Evolutionary conservation across 2,329 filamentous ascomycete genomes (phyloP), one percentile per base, ranked within the genome.

Genomic region (Davidsoniella virescens): DNA sequence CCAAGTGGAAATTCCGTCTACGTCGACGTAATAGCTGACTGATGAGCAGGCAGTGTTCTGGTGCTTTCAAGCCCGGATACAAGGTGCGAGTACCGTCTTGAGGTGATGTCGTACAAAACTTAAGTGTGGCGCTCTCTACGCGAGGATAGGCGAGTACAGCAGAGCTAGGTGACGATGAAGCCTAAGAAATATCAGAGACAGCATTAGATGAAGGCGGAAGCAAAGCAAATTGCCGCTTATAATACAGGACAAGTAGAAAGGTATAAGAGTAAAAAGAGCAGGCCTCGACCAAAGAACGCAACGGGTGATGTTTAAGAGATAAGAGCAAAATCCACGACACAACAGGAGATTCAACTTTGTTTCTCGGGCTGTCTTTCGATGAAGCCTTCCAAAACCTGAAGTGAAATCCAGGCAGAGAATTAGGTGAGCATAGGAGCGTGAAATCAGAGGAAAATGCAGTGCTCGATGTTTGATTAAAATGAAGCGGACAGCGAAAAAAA

Each of bases 71-170:
- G 39, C 8, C 9, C n/a, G n/a, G 39, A 41, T 41, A 41, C n/a
- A 16, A 41, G 39, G 16, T 16, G 39, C 18, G 18, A 41, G 39
- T 16, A 41, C 39, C 18, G 39, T 41, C 16, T 16, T 41, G 39
- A 7, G n/a, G 39, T 47, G 20, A 25, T 20, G 50, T 52, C 33
- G 33, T 37, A 48, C 50, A 52, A 26, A 14, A 44, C 39, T 37
- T 39, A 42, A 47, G 40, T 44, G 50, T 52, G 40, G 50, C 40
- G 39, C 44, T 48, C 38, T 51, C 39, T 52, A 48, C 45, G 45
- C 45, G 50, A 52, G 36, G 25, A 52, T 52, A 52, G 44, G 50
- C 50, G 50, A 52, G 40, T 9, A 38, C 44, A 47, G 26, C 23
- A 41, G 20, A 38, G 47, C 40, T 36, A 36, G 33, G 39, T 36